These are phyloP conservation scores for Acephala macrosclerotiorum DNA, from an alignment of 2,329 filamentous ascomycete species.

Conservation along the genomic window DNA sequence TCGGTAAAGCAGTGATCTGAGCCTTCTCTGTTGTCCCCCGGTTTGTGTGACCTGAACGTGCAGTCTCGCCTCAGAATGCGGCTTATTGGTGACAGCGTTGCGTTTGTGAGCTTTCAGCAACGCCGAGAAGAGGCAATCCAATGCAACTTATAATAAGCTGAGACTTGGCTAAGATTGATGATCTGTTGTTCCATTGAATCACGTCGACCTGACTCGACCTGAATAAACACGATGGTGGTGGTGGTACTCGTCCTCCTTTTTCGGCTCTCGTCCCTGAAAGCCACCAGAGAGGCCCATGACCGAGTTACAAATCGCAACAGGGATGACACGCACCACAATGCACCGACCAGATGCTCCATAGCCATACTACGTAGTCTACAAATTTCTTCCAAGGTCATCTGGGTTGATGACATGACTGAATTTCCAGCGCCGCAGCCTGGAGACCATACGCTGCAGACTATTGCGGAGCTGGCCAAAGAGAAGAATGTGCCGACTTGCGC, in stretches of 20 bases:
- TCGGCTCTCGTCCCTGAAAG: too few relatives aligned
- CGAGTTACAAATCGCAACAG: neutral
- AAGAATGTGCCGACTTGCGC: neutral
- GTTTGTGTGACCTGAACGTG: neutral
- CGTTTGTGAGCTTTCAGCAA: neutral
- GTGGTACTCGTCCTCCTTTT: too few relatives aligned
- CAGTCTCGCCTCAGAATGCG: neutral
- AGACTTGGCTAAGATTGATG: neutral
- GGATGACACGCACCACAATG: neutral
- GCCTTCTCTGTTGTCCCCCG: neutral
- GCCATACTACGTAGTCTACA: neutral
- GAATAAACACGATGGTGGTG: too few relatives aligned
- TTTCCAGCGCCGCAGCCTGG: neutral
- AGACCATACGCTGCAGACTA: neutral
- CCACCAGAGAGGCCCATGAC: too few relatives aligned
- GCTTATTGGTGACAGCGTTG: neutral
- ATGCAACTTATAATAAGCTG: neutral
- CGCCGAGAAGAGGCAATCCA: neutral
- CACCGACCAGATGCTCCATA: neutral
- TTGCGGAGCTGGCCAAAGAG: neutral
- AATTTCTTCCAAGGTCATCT: conserved; percentile 2
- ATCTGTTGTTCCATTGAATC: neutral
- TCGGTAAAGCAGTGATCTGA: conserved; percentile 4
- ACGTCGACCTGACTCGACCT: too few relatives aligned
- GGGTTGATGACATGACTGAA: conserved; percentile 10